These are phyloP conservation scores for Coleophoma eucalyptorum DNA, from an alignment of 2,329 filamentous ascomycete species.

Conservation along the genomic window DNA sequence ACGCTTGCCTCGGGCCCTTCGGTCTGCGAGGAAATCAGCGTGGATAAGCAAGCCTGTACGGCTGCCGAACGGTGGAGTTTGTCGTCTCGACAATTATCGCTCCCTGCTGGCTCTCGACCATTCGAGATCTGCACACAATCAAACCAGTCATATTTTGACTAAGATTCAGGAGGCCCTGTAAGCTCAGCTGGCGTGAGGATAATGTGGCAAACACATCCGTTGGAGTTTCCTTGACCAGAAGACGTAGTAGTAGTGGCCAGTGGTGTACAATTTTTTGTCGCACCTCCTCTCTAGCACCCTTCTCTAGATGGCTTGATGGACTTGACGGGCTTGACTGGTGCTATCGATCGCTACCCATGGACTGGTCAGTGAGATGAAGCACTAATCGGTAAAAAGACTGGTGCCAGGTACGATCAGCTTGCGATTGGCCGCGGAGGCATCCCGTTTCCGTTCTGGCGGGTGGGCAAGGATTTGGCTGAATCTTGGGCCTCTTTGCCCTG, in stretches of 20 bases:
- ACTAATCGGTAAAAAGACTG: neutral
- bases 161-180: neutral
- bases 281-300: neutral
- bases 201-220: neutral
- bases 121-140: neutral
- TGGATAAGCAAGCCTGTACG: too few species aligned
- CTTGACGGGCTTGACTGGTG: neutral
- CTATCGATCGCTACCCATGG: neutral
- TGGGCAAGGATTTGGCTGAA: neutral
- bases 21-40: too few species aligned
- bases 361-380: neutral
- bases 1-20: too few species aligned
- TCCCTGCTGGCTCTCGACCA: neutral
- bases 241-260: neutral
- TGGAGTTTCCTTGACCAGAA: neutral
- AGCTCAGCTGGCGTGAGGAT: neutral
- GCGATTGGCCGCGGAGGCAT: conserved; percentile 1
- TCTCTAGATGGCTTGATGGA: neutral
- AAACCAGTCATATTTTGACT: neutral
- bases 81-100: too few species aligned
- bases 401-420: neutral
- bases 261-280: too few species aligned
- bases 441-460: neutral
- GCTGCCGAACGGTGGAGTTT: too few species aligned
- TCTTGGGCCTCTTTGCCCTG: neutral